Percentiles rank a stretch among this genome's conserved stretches.
Conservation (phyloP, 1,139 yeast species). For the Maudiozyma humilis region DNA sequence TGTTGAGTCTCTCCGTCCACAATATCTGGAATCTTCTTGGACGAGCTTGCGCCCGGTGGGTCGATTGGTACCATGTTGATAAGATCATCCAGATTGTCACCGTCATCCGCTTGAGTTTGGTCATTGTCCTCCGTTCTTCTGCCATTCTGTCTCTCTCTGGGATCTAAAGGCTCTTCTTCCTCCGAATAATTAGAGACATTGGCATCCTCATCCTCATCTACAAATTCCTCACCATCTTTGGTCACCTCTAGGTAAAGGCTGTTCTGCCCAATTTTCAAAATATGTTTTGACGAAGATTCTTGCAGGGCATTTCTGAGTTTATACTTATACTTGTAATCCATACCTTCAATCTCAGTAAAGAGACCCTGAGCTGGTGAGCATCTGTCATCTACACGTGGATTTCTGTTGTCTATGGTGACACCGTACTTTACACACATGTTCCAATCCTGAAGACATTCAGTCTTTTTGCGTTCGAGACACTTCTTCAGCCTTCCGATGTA, state of each 20-base stretch:
- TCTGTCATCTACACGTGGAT: constrained; percentile 17
- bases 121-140: no score
- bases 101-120: not conserved
- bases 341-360: constrained; percentile 12
- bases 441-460: constrained; percentile 25
- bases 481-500: constrained; percentile 21
- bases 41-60: no score
- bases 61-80: no score
- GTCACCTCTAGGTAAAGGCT: constrained; percentile 21
- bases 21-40: no score
- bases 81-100: not conserved
- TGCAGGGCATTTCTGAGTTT: constrained; percentile 18
- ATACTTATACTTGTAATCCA: constrained; percentile 14
- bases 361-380: constrained; percentile 19
- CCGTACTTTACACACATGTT: constrained; percentile 22
- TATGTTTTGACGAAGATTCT: constrained; percentile 18
- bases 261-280: constrained; percentile 16
- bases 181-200: no score
- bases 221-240: constrained; percentile 6
- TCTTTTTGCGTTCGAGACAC: constrained; percentile 13
- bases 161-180: not conserved
- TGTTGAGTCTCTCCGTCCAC: no score
- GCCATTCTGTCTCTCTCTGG: no score
- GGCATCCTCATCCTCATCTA: constrained; percentile 5
- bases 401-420: constrained; percentile 14